Conservation (phyloP, 148 eudicot genomes). For the Dysphania ambrosioides region DNA sequence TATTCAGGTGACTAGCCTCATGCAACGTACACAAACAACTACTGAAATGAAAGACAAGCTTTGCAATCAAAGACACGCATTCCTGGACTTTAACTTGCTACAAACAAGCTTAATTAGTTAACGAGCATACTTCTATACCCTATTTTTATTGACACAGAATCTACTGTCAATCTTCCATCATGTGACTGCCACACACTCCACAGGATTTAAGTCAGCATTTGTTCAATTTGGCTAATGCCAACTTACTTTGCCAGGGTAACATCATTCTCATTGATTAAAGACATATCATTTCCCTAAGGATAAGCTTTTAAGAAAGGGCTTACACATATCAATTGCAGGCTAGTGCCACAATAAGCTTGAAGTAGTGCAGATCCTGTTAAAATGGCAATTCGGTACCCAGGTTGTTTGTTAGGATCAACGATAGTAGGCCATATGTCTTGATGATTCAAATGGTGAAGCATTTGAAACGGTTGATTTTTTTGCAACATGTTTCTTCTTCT, state of each 20-base stretch:
- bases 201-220: neutral
- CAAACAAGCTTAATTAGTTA: neutral
- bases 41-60: neutral
- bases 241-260: neutral
- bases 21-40: neutral
- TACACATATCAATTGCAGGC: neutral
- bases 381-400: neutral
- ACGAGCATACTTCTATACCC: neutral
- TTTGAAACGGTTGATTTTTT: constrained; percentile 54
- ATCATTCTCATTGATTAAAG: neutral
- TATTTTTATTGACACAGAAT: neutral
- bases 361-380: neutral
- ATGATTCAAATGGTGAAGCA: constrained; percentile 79
- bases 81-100: neutral
- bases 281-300: neutral
- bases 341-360: neutral
- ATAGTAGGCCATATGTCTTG: constrained; percentile 91
- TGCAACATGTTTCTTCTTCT: constrained; percentile 59
- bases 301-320: neutral
- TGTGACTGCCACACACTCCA: neutral
- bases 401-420: constrained; percentile 38
- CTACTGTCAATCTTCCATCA: neutral
- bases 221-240: neutral
- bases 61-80: neutral
- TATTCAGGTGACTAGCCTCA: neutral